phyloP scores from a whole-genome alignment of 2,329 filamentous ascomycete genomes.

The Elsinoe necatrix region DNA sequence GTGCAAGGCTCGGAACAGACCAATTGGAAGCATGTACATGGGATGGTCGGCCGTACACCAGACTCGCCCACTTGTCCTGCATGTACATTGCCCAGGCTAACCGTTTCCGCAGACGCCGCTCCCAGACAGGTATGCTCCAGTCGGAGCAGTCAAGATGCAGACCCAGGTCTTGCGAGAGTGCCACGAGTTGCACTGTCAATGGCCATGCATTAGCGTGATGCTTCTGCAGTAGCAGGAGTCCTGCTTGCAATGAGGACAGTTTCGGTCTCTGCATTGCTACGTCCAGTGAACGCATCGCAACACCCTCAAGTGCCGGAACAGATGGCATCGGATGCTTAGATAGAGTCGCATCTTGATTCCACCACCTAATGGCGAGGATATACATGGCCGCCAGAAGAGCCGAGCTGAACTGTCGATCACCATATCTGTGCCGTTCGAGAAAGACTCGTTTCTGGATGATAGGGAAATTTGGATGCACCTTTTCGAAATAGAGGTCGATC shows the following conservation, averaged over 20 bases:
- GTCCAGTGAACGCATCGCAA: slow-evolving; percentile 63
- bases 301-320: slow-evolving; percentile 61
- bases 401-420: slow-evolving; percentile 65
- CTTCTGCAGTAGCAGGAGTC: slow-evolving; percentile 63
- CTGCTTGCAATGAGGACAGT: slow-evolving; percentile 70
- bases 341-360: slow-evolving; percentile 64
- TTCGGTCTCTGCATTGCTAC: slow-evolving; percentile 76
- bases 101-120: slow-evolving; percentile 73
- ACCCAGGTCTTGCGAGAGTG: slow-evolving; percentile 77
- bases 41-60: slow-evolving; percentile 77
- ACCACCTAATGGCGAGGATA: slow-evolving; percentile 80
- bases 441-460: slow-evolving; percentile 77
- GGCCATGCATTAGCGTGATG: slow-evolving; percentile 75
- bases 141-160: slow-evolving; percentile 77
- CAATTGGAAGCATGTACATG: slow-evolving; percentile 65
- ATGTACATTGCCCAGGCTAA: slow-evolving; percentile 88
- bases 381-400: slow-evolving; percentile 73
- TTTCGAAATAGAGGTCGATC: slow-evolving; percentile 71
- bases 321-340: slow-evolving; percentile 59
- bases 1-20: slow-evolving; percentile 60
- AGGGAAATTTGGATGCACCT: slow-evolving; percentile 73
- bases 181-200: slow-evolving; percentile 77
- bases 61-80: slow-evolving; percentile 87
- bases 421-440: slow-evolving; percentile 65
- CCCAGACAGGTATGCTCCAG: slow-evolving; percentile 86